Evolutionary conservation across 78 protist species (phyloP).

Genomic region (Goniomonas avonlea): DNA sequence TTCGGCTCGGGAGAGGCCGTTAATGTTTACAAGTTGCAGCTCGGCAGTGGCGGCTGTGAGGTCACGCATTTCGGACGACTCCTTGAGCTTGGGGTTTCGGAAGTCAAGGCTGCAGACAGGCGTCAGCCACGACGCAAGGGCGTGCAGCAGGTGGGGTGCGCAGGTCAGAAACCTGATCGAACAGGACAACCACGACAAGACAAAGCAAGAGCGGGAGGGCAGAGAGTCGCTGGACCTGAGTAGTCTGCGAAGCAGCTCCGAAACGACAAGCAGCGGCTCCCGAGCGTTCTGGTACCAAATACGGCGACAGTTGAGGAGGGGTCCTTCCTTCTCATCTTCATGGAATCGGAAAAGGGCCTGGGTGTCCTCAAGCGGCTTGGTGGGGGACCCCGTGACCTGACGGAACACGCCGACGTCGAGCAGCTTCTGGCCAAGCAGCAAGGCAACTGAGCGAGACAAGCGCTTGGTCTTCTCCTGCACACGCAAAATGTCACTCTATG

Average conservation of each 20-base stretch:
- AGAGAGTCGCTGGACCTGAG: too few relatives aligned
- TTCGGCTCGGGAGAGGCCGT: conserved; percentile 12
- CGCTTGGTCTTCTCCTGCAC: conserved; percentile 21
- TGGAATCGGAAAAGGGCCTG: conserved; percentile 27
- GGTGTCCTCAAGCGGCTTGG: conserved; percentile 32
- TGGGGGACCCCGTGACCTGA: conserved; percentile 22
- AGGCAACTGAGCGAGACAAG: conserved; percentile 16
- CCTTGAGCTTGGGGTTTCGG: too few relatives aligned
- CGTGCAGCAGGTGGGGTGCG: too few relatives aligned
- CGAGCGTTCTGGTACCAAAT: conserved; percentile 33
- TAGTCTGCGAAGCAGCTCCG: conserved; percentile 23
- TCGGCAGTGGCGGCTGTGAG: conserved; percentile 21
- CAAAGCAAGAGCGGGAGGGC: too few relatives aligned
- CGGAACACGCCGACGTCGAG: conserved; percentile 27
- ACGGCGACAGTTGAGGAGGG: conserved; percentile 17
- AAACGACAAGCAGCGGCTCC: conserved; percentile 26
- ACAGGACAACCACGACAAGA: too few relatives aligned
- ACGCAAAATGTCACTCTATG: too few relatives aligned
- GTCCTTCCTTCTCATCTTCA: conserved; percentile 31
- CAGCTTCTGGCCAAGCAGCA: conserved; percentile 25
- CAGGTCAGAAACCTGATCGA: too few relatives aligned
- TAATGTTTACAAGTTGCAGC: conserved; percentile 25
- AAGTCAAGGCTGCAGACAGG: too few relatives aligned
- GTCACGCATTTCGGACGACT: too few relatives aligned
- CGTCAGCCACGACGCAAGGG: too few relatives aligned